Evolutionary conservation across 139 green algal genomes (phyloP), one percentile per base, ranked within the genome.

Genomic region (Limnomonas spitsbergensis): DNA sequence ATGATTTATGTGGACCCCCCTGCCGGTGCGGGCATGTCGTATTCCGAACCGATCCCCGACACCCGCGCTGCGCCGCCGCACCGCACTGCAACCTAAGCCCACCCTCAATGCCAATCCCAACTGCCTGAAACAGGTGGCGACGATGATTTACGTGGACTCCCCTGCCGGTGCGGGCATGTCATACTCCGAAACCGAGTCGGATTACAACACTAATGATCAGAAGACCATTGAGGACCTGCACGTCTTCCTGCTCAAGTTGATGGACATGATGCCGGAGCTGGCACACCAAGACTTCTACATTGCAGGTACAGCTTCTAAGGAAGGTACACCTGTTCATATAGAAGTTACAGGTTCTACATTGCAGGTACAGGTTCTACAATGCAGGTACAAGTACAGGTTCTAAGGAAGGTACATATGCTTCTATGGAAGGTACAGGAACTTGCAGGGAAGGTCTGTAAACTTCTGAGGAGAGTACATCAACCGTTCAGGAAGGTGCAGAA

Each of bases 121-220:
- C n/a, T n/a, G n/a, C n/a, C 40, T 52, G 9, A 53, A 72, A 31
- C 67, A 84, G 72, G 37, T 66, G 0, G 80, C 82, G 27, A 82
- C 74, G 6, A 66, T 90, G 27, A 78, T 90, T 27, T 90, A 89
- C 39, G 80, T 90, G n/a, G 86, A 90, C 86, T 85, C 77, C 0
- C 86, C 88, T 42, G 87, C 79, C 26, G 79, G 86, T 53, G 81
- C 79, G 3, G 86, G 86, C 54, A 40, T 90, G 42, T 85, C 69
- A 69, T 93, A 81, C 75, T 34, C 76, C 56, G 53, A 20, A 9
- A 69, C 37, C 38, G 35, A 3, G 47, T 80, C 0, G 20, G 79
- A 80, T 73, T 87, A 87, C 53, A 29, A 78, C 34, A 87, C 85
- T 29, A 66, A 90, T 52, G 80, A 90, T 39, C 27, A 69, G 53